phyloP scores from a whole-genome alignment of 139 green algal species.

The Yamagishiella unicocca region DNA sequence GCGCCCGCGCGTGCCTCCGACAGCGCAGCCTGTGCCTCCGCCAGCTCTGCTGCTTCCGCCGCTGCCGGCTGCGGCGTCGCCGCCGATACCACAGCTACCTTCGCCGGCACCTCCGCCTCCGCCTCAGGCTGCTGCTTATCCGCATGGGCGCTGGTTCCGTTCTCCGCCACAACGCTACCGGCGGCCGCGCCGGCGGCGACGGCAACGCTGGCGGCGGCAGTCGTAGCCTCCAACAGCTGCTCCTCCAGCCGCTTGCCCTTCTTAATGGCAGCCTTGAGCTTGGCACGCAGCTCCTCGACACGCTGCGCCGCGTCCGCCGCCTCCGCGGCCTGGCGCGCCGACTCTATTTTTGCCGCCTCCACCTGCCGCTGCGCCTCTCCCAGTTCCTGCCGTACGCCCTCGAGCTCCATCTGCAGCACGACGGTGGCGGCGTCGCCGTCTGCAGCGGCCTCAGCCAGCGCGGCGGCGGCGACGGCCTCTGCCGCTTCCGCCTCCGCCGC shows the following conservation, averaged over 20 bases:
- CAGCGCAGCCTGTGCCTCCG: neutral
- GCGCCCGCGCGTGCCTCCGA: neutral
- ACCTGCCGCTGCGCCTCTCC: neutral
- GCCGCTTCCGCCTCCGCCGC: neutral
- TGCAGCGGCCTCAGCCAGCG: neutral
- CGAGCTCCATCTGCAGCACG: neutral
- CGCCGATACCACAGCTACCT: neutral
- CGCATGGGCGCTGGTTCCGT: no score
- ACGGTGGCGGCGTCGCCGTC: neutral
- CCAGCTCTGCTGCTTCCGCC: conserved; percentile 14
- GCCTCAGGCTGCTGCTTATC: conserved; percentile 21
- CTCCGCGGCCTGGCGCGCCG: neutral
- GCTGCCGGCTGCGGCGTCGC: neutral
- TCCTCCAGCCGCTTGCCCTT: conserved; percentile 52
- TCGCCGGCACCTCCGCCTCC: neutral
- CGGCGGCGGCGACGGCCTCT: neutral
- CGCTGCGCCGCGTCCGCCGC: conserved; percentile 22
- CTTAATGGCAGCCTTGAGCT: conserved; percentile 50
- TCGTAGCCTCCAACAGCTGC: conserved; percentile 35
- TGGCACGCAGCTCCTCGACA: conserved; percentile 16
- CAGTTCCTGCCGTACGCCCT: neutral
- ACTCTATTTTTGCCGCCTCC: no score
- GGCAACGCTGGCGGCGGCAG: neutral
- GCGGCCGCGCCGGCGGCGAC: neutral
- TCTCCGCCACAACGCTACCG: neutral